A percentile compares a stretch with the other conserved stretches of the same genome.
phyloP scores from a whole-genome alignment of 169 alveolate species.

The Babesia gibsoni region DNA sequence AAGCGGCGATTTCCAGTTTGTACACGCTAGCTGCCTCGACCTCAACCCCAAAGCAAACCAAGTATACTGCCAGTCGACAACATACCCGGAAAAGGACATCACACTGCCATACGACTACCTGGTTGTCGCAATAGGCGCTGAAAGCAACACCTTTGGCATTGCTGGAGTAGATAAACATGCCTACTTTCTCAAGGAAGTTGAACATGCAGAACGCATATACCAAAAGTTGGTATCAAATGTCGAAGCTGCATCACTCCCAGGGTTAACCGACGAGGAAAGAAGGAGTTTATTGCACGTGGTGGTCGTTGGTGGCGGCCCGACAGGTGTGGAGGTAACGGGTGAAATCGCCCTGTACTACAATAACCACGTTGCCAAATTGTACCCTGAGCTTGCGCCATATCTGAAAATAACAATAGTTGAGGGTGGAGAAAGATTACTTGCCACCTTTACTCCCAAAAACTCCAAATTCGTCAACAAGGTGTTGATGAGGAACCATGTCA shows the following conservation, averaged over 20 bases:
- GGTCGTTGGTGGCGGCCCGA: constrained; percentile 79
- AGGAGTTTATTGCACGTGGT: constrained; percentile 60
- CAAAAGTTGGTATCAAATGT: constrained; percentile 52
- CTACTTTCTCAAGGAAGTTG: constrained; percentile 70
- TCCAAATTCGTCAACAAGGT: constrained; percentile 58
- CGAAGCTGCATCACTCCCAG: constrained; percentile 54
- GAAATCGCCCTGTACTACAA: constrained; percentile 68
- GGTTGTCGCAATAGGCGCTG: constrained; percentile 74
- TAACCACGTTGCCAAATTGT: constrained; percentile 35
- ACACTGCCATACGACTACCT: constrained; percentile 64
- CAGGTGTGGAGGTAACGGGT: constrained; percentile 76
- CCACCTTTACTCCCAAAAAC: constrained; percentile 60
- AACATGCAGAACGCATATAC: constrained; percentile 65
- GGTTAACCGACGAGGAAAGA: constrained; percentile 35
- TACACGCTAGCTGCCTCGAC: constrained; percentile 51
- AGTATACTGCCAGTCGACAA: constrained; percentile 57
- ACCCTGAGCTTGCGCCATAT: constrained; percentile 48
- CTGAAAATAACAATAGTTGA: constrained; percentile 69
- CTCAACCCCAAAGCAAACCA: constrained; percentile 35
- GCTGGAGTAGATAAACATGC: constrained; percentile 74
- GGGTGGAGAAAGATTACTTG: constrained; percentile 70
- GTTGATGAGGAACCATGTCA: constrained; percentile 50
- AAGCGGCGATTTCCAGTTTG: constrained; percentile 21
- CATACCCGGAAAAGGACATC: constrained; percentile 11
- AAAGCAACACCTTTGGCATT: constrained; percentile 69